Evolutionary conservation across 2,329 filamentous ascomycete genomes (phyloP).

Genomic region (Mollisia scopiformis): DNA sequence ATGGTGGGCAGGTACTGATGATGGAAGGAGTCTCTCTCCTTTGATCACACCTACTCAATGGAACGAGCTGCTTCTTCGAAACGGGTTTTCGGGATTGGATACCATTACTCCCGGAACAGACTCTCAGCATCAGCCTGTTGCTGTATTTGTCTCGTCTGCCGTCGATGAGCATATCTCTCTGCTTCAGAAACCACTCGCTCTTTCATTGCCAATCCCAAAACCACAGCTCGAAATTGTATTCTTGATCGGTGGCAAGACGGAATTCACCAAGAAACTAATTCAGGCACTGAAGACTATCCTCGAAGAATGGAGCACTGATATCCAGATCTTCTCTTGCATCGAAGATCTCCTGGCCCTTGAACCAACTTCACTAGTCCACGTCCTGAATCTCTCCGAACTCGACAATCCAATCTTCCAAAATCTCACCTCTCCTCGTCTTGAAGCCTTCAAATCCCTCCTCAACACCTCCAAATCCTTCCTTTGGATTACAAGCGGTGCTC

Average conservation of each 20-base stretch:
- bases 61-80: constrained; percentile 3
- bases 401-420: constrained; percentile 11
- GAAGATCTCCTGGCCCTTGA: constrained; percentile 1
- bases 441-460: constrained; percentile 7
- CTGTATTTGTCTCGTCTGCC: background rate
- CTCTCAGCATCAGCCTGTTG: background rate
- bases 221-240: background rate
- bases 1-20: constrained; percentile 35
- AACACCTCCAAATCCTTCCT: constrained; percentile 18
- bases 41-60: constrained; percentile 5
- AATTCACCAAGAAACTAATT: background rate
- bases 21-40: constrained; percentile 18
- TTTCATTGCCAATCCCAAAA: background rate
- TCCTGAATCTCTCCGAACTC: constrained; percentile 11
- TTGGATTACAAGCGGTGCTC: constrained; percentile 22
- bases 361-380: constrained; percentile 4
- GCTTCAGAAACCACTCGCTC: background rate
- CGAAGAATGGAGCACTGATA: background rate
- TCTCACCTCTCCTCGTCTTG: constrained; percentile 1
- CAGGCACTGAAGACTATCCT: background rate
- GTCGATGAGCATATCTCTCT: background rate
- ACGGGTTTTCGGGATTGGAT: constrained; percentile 14
- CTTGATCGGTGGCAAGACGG: background rate
- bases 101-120: constrained; percentile 8
- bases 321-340: background rate